Conservation (phyloP, 225 moss, liverwort and hornwort genomes). For the Rhytidiadelphus loreus region DNA sequence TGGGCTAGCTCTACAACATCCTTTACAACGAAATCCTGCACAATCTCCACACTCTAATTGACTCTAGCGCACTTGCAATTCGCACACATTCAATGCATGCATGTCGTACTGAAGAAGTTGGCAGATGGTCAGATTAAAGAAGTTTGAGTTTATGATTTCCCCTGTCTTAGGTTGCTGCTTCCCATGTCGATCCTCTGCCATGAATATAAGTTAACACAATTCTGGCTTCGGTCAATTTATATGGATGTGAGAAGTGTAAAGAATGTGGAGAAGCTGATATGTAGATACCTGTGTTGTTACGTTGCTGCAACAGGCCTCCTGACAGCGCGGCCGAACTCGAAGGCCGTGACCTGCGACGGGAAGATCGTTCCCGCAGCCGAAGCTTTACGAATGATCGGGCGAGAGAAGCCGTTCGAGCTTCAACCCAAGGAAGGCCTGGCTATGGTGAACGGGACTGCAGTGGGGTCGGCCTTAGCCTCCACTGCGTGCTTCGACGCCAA, state of each 20-base stretch:
- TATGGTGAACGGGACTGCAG: slow-evolving; percentile 66
- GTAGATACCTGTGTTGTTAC: background rate
- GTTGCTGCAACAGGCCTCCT: slow-evolving; percentile 18
- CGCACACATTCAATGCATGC: background rate
- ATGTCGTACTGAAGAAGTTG: background rate
- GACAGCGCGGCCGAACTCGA: slow-evolving; percentile 61
- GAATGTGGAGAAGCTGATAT: background rate
- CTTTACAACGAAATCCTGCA: background rate
- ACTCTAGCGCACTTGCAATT: background rate
- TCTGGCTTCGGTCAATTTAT: background rate
- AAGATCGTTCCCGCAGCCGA: slow-evolving; percentile 27
- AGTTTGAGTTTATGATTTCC: background rate
- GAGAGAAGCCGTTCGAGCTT: slow-evolving; percentile 43
- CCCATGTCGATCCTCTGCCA: too few species aligned
- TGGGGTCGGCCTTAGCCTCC: slow-evolving; percentile 56
- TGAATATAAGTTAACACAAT: too few species aligned
- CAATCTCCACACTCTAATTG: background rate
- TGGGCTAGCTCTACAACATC: background rate
- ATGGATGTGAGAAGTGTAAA: background rate
- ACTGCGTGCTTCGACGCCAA: slow-evolving; percentile 63
- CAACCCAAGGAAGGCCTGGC: slow-evolving; percentile 70
- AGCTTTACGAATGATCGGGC: slow-evolving; percentile 44
- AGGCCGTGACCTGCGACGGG: slow-evolving; percentile 52
- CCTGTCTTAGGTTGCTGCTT: background rate
- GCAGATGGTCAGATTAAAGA: background rate